These are phyloP conservation scores for Batkoa obscura DNA, from an alignment of 371 early-diverging fungal genomes.

Conservation along the genomic window DNA sequence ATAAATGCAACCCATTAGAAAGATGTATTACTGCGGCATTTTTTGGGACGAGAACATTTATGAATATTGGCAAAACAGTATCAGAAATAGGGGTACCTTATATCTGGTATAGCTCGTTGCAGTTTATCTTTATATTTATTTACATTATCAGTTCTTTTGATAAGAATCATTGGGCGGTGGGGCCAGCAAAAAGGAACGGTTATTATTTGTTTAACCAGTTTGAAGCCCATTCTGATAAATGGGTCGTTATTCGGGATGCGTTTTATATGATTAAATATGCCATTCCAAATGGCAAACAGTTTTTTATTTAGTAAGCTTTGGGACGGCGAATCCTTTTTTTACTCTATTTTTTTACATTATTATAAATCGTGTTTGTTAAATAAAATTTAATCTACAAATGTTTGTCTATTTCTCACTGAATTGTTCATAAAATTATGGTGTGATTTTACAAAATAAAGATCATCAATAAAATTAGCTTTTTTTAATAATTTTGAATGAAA, in stretches of 20 bases:
- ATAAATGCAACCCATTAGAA: not conserved
- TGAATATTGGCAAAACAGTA: not conserved
- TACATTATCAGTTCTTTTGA: not conserved
- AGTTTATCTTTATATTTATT: not conserved
- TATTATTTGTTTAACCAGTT: not conserved
- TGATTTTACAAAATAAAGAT: no score
- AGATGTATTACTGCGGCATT: not conserved
- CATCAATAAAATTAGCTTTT: no score
- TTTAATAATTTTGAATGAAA: slow-evolving; percentile 7
- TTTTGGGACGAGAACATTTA: not conserved
- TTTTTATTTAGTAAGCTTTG: no score
- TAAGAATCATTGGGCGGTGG: not conserved
- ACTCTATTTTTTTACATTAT: no score
- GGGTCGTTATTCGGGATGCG: not conserved
- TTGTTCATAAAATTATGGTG: no score
- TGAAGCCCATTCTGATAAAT: not conserved
- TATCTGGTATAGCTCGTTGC: not conserved
- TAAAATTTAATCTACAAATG: no score
- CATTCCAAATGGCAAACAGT: no score
- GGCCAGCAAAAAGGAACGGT: not conserved
- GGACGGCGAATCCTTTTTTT: no score
- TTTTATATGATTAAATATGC: not conserved
- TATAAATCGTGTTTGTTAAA: no score
- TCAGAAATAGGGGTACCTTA: not conserved
- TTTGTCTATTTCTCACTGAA: no score